phyloP scores from a whole-genome alignment of 2,329 filamentous ascomycete species.

The Monosporascus sp. region DNA sequence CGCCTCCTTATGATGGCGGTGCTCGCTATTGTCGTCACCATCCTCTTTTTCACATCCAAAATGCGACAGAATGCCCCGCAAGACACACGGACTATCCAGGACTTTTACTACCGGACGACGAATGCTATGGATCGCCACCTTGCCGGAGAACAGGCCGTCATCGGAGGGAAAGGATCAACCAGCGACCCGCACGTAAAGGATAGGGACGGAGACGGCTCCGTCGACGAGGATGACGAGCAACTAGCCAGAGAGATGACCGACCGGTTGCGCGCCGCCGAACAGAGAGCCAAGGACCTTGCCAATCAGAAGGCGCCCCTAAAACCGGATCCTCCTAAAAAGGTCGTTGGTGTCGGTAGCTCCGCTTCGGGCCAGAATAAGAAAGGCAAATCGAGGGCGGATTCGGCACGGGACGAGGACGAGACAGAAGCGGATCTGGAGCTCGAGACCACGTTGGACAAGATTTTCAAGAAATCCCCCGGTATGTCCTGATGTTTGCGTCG shows the following conservation, averaged over 20 bases:
- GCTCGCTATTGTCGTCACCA: conserved; percentile 58
- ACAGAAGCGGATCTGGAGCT: conserved; percentile 49
- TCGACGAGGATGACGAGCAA: conserved; percentile 51
- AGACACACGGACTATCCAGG: conserved; percentile 39
- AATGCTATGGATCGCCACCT: conserved; percentile 43
- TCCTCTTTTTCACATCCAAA: conserved; percentile 68
- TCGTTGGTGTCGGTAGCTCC: conserved; percentile 55
- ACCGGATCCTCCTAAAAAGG: conserved; percentile 52
- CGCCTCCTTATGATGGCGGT: conserved; percentile 61
- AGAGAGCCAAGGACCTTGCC: conserved; percentile 62
- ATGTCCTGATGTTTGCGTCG: conserved; percentile 35
- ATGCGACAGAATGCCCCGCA: conserved; percentile 45
- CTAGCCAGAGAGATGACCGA: conserved; percentile 51
- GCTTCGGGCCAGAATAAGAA: conserved; percentile 45
- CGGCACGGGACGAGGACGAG: conserved; percentile 42
- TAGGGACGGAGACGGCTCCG: conserved; percentile 49
- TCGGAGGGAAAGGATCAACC: conserved; percentile 33
- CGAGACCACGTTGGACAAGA: conserved; percentile 67
- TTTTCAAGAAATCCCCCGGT: conserved; percentile 83
- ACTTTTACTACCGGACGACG: conserved; percentile 58
- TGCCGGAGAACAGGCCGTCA: conserved; percentile 30
- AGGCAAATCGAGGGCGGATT: conserved; percentile 34
- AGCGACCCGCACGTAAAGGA: conserved; percentile 38
- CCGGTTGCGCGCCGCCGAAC: conserved; percentile 63
- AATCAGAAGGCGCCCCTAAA: conserved; percentile 60